A percentile compares a stretch with the other conserved stretches of the same genome.
phyloP scores from a whole-genome alignment of 345 rosid genomes.

The Camelina neglecta region DNA sequence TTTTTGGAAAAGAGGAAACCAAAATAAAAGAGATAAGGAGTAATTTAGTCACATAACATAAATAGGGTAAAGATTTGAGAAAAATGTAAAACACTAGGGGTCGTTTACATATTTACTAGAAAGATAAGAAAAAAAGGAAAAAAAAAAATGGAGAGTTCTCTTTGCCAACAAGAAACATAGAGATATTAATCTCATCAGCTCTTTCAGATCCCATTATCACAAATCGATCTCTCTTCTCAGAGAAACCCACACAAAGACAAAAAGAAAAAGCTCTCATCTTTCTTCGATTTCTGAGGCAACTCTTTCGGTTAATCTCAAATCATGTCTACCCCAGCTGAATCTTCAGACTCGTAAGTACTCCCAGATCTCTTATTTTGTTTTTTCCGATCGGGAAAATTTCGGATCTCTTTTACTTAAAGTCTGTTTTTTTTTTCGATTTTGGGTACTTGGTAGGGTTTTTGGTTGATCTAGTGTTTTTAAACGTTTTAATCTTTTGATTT shows the following conservation, averaged over 20 bases:
- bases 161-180: slow-evolving; percentile 64
- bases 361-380: slow-evolving; percentile 51
- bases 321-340: slow-evolving; percentile 85
- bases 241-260: neutral
- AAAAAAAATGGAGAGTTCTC: slow-evolving; percentile 35
- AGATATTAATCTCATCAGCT: slow-evolving; percentile 31
- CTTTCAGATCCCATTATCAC: slow-evolving; percentile 47
- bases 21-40: neutral
- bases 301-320: slow-evolving; percentile 23
- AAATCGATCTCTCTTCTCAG: slow-evolving; percentile 30
- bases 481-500: neutral
- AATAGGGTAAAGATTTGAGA: neutral
- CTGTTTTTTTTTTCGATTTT: neutral
- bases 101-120: slow-evolving; percentile 11
- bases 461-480: slow-evolving; percentile 3
- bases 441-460: slow-evolving; percentile 25
- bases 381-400: neutral
- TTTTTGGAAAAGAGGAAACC: neutral
- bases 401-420: slow-evolving; percentile 7
- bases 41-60: neutral
- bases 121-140: slow-evolving; percentile 2
- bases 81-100: neutral
- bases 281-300: slow-evolving; percentile 26
- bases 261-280: slow-evolving; percentile 33
- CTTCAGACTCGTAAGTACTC: slow-evolving; percentile 83